Base-by-base conservation (phyloP, 176 grass and related monocot species). In the Ampelocalamus luodianensis region DNA sequence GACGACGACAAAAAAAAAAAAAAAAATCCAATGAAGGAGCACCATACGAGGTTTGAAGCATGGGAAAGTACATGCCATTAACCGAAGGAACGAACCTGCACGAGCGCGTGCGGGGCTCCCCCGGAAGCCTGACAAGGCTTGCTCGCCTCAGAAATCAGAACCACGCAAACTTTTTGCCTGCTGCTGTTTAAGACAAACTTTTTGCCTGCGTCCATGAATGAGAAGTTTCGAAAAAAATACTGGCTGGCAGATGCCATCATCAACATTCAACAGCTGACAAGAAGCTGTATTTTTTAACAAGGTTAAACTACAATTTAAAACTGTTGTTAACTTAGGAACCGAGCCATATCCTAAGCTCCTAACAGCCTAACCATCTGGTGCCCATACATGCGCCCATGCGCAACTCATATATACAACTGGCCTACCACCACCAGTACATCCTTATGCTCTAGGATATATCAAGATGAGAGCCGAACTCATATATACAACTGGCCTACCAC, bases 361-460 rank as follows among this genome's bases (percentile, higher is more conserved):
- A 34, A 34, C 32, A 34, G 32, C 38, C 34, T 71, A 76, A 53
- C 17, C 7, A 55, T 23, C 70, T 85, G 45, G 34, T 3, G 4
- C 48, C 50, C 14, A 34, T 36, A 42, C 59, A 80, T 63, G 46
- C 4, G 49, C 46, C 6, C 68, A 77, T 36, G 17, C 36, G 12
- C 50, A 65, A 26, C 61, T 76, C 27, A 65, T 82, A 77, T 76
- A 71, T 77, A 90, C 78, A 82, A 48, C 51, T 71, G 42, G 34
- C 38, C 7, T 3, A 55, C 24, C 69, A 55, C 24, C 69, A 61
- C 74, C 82, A 82, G 37, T 42, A 56, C 64, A 18, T 27, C 38
- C 13, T 20, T 45, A 64, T 54, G 24, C 43, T 71, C 81, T 53
- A 77, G 39, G 44, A 71, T 68, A 68, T 37, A 70, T 23, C 26